Base-by-base conservation (phyloP, 2,329 filamentous ascomycete genomes). In the Paecilomyces variotii region DNA sequence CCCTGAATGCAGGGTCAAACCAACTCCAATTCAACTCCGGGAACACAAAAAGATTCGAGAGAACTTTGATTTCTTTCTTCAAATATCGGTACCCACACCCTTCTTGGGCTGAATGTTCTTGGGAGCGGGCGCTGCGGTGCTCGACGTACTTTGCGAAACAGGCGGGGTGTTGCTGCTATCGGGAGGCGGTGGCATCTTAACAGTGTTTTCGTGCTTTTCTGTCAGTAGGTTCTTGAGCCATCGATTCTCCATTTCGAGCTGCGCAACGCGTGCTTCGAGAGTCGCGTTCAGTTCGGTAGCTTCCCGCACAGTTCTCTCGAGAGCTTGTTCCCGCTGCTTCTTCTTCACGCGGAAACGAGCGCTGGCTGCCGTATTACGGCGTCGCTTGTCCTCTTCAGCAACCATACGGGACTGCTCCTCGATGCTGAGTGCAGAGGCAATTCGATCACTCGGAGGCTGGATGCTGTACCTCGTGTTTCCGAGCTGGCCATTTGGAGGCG, bases 311-410 rank as follows among this genome's bases (percentile, higher is more conserved):
- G 85, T 87, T 71, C 85, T 85, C 74, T 93, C 90, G 54, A 95
- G 83, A 5, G 90, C 89, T 74, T 91, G 88, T 79, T 96, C 91
- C 51, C 91, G 87, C 78, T 93, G 89, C 85, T 96, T 96, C 87
- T 96, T 96, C 86, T 96, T 96, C 68, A 95, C 86, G 59, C 91
- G 88, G 82, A 96, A 96, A 34, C 91, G 88, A n/a, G 91, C 91
- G 64, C 88, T 91, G 55, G 91, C 91, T 14, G 91, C 91, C 1
- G 91, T 95, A 77, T 96, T 96, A 61, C 91, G 87, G 61, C 90
- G 86, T 58, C 91, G 87, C 81, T 96, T 96, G 73, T 96, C 91
- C 76, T 96, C 91, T 72, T 96, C 91, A 24, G 91, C 90, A n/a
- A 86, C 87, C 2, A 87, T 63, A 27, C 88, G 86, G 9, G 88